A percentile compares a stretch with the other conserved stretches of the same genome.
These are phyloP conservation scores for Saturnispora ahearnii DNA, from an alignment of 805 yeast species.

Conservation along the genomic window DNA sequence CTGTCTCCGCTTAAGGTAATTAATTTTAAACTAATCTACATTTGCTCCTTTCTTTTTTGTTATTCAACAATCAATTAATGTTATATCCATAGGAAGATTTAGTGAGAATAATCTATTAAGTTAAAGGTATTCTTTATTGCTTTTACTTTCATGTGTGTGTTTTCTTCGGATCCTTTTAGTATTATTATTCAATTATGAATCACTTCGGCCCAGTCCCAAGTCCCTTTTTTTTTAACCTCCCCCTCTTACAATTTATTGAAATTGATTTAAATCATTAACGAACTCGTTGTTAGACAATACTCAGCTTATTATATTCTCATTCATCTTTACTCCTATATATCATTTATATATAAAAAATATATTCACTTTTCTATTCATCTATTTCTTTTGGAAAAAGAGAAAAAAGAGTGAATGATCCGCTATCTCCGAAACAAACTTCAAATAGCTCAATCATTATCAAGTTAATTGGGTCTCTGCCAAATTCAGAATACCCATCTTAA, in stretches of 20 bases:
- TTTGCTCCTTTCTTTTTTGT: background rate
- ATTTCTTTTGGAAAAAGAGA: background rate
- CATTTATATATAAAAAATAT: background rate
- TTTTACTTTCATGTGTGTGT: background rate
- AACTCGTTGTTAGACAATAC: background rate
- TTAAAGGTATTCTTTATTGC: background rate
- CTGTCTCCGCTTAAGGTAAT: slow-evolving; percentile 14
- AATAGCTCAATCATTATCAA: background rate
- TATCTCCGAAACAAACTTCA: background rate
- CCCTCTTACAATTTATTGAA: background rate
- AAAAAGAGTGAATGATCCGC: background rate
- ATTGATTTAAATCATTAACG: background rate
- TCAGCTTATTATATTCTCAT: background rate
- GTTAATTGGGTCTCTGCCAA: slow-evolving; percentile 31
- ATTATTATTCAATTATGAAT: too few relatives aligned
- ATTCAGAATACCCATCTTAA: slow-evolving; percentile 45
- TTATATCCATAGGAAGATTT: background rate
- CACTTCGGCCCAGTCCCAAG: background rate
- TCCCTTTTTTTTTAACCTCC: background rate
- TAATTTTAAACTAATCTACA: background rate
- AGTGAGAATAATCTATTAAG: background rate
- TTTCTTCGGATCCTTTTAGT: background rate
- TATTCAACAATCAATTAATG: background rate
- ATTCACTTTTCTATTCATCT: background rate
- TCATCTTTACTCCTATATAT: background rate